These are phyloP conservation scores for Cadophora sp. DNA, from an alignment of 2,329 filamentous ascomycete species.

Conservation along the genomic window DNA sequence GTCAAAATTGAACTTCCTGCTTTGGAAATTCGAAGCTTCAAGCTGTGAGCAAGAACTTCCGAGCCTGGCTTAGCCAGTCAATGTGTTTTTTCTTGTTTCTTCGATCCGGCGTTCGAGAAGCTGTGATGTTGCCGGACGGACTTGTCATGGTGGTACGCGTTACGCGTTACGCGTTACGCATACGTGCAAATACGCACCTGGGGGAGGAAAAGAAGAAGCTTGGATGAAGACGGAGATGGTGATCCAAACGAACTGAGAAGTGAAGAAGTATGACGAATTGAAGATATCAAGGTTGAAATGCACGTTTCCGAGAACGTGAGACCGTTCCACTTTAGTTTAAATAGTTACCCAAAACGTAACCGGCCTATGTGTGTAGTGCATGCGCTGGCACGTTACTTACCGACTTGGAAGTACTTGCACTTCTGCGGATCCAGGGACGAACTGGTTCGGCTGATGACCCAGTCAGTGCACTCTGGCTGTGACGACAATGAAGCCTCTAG, in stretches of 20 bases:
- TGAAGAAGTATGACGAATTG: no score
- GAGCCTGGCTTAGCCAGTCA: no score
- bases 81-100: neutral
- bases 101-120: neutral
- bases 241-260: no score
- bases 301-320: neutral
- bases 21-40: neutral
- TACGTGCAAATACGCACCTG: neutral
- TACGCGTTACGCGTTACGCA: neutral
- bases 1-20: neutral
- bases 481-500: constrained; percentile 1
- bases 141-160: neutral
- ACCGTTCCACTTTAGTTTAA: neutral
- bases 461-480: no score
- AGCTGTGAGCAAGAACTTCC: no score
- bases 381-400: constrained; percentile 1
- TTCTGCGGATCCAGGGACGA: neutral
- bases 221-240: no score
- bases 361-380: neutral
- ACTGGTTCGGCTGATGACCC: no score
- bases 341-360: neutral
- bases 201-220: neutral
- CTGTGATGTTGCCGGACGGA: neutral
- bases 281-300: neutral
- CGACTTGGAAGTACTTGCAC: neutral